phyloP scores from a whole-genome alignment of 805 yeast species.

The Wickerhamomyces alni region DNA sequence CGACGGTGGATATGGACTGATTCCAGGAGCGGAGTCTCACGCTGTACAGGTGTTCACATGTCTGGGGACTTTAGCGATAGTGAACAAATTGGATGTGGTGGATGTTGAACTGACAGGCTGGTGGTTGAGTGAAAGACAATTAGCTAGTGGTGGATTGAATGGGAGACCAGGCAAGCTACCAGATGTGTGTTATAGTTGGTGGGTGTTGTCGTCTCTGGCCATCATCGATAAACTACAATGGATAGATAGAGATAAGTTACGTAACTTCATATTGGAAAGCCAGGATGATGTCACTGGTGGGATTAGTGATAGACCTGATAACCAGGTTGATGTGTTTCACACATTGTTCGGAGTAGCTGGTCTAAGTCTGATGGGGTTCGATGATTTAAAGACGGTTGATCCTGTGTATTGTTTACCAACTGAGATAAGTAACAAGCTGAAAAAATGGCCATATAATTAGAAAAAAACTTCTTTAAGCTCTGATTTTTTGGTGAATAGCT shows the following conservation, averaged over 20 bases:
- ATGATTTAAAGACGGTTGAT: slow-evolving; percentile 57
- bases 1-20: slow-evolving; percentile 93
- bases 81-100: slow-evolving; percentile 44
- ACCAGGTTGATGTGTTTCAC: slow-evolving; percentile 90
- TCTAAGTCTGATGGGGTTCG: slow-evolving; percentile 64
- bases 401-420: slow-evolving; percentile 85
- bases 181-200: slow-evolving; percentile 98
- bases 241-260: slow-evolving; percentile 64
- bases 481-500: slow-evolving; percentile 50
- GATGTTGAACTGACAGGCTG: slow-evolving; percentile 49
- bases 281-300: slow-evolving; percentile 86
- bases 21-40: slow-evolving; percentile 94
- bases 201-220: slow-evolving; percentile 80
- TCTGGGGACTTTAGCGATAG: slow-evolving; percentile 71
- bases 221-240: slow-evolving; percentile 64
- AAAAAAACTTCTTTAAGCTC: slow-evolving; percentile 36
- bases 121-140: slow-evolving; percentile 93
- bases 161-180: slow-evolving; percentile 96
- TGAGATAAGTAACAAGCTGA: slow-evolving; percentile 27
- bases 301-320: slow-evolving; percentile 84
- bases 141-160: slow-evolving; percentile 81
- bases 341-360: slow-evolving; percentile 91
- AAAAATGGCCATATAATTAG: slow-evolving; percentile 28
- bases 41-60: slow-evolving; percentile 90
- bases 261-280: slow-evolving; percentile 61